A percentile compares a stretch with the other conserved stretches of the same genome.
These are phyloP conservation scores for Agaricus sinodeliciosus DNA, from an alignment of 768 basidiomycete species.

Conservation along the genomic window DNA sequence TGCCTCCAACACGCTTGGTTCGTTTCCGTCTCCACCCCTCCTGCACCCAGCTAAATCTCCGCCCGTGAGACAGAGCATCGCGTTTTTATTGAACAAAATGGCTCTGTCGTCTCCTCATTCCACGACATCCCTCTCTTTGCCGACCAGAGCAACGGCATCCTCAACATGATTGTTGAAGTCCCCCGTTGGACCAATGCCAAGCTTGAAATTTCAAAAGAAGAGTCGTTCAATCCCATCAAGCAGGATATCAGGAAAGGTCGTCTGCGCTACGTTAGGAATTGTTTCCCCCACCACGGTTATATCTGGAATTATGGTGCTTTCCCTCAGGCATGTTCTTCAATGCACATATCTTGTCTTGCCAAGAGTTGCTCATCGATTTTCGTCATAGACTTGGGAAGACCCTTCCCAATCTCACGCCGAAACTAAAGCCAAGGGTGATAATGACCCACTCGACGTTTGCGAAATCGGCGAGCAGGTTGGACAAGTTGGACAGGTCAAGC, in stretches of 20 bases:
- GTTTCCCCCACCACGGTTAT: constrained; percentile 99
- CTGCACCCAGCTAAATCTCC: constrained; percentile 14
- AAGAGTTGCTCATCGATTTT: background rate
- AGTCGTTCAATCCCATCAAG: constrained; percentile 99
- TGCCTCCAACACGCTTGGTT: constrained; percentile 92
- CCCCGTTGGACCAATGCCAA: constrained; percentile 99
- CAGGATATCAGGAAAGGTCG: constrained; percentile 98
- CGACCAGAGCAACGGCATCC: constrained; percentile 88
- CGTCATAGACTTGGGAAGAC: constrained; percentile 92
- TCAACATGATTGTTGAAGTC: constrained; percentile 98
- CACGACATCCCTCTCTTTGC: constrained; percentile 99
- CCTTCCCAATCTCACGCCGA: constrained; percentile 81
- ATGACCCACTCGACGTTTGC: constrained; percentile 99
- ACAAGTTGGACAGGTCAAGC: constrained; percentile 95
- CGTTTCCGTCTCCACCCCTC: constrained; percentile 20
- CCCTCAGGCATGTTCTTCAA: constrained; percentile 66
- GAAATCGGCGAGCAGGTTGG: constrained; percentile 99
- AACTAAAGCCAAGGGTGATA: constrained; percentile 98
- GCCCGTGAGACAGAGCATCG: constrained; percentile 70
- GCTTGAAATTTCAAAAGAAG: constrained; percentile 99
- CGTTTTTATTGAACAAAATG: constrained; percentile 88
- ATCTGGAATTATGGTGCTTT: constrained; percentile 99
- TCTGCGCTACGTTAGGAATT: constrained; percentile 96
- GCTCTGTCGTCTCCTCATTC: constrained; percentile 77
- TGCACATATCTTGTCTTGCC: background rate